phyloP scores from a whole-genome alignment of 1,284 basidiomycete genomes.

The Moniliophthora roreri region DNA sequence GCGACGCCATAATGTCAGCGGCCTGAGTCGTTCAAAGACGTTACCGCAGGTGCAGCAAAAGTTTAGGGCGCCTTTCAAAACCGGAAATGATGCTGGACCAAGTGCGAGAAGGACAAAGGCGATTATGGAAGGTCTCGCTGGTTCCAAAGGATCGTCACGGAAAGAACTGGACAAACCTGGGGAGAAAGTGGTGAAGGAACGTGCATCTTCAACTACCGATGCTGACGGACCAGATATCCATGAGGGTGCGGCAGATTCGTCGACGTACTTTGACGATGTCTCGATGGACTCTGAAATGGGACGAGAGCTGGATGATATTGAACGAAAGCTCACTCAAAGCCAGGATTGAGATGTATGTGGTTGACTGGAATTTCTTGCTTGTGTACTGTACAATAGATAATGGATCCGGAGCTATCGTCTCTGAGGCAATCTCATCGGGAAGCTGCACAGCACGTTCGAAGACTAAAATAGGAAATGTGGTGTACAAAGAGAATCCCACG shows the following conservation, averaged over 20 bases:
- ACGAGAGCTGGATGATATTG: background rate
- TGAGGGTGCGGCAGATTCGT: slow-evolving; percentile 1
- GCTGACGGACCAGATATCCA: background rate
- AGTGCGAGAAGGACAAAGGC: background rate
- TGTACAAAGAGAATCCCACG: background rate
- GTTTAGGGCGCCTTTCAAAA: background rate
- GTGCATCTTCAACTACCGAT: background rate
- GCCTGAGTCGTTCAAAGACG: background rate
- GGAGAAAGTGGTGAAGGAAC: background rate
- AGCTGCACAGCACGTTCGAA: background rate
- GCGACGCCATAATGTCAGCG: background rate
- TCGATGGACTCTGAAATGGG: slow-evolving; percentile 3
- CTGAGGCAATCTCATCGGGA: background rate
- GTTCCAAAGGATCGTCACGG: too few relatives aligned
- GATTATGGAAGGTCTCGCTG: background rate
- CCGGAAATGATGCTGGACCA: too few relatives aligned
- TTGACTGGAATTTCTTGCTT: background rate
- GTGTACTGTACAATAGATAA: background rate
- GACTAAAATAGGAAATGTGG: background rate
- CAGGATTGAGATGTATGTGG: background rate
- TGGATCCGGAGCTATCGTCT: too few relatives aligned
- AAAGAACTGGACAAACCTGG: too few relatives aligned
- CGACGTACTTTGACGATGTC: background rate
- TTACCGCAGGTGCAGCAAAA: background rate
- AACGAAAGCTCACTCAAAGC: background rate